Base-by-base conservation (phyloP, 208 protist species). In the Crithidia sp. region DNA sequence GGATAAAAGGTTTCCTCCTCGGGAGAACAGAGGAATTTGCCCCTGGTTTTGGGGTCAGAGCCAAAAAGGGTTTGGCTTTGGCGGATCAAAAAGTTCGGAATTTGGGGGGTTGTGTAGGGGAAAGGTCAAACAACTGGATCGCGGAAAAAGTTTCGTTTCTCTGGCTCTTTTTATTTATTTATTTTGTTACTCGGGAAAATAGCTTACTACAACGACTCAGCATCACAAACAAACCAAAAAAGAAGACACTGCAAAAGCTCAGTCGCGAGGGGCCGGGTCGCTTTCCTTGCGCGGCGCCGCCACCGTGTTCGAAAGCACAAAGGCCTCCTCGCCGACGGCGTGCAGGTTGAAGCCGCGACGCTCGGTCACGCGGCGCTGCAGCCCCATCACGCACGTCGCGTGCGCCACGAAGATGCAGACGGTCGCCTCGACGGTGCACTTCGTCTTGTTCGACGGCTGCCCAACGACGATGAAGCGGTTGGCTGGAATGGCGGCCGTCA, bases 391-490 rank as follows among this genome's bases (percentile, higher is more conserved):
- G 58, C 91, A 96, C 10, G 91, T 96, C 7, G 91, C 66, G 64
- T 96, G 88, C 2, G 82, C 65, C 55, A 96, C 89, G 14, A 87
- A 54, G 37, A 89, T 72, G 61, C 74, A 81, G 39, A 96, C 76
- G 70, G 64, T 77, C 64, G 74, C 81, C 39, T 79, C 76, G 49
- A 79, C 65, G 37, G 44, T 57, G 58, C 53, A 65, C 71, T 74
- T 83, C 17, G 67, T 56, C 44, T 69, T 84, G 36, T 60, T 28
- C 44, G 74, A 78, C 37, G 74, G 62, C 6, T 71, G 76, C 10
- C 79, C 68, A 2, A 94, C 76, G 2, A 96, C 74, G 41, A 93
- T 88, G 67, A 96, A 96, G 13, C 89, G 88, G 63, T 94, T 96
- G 36, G 72, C 77, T 6, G 91, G 91, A 49, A 96, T 84, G n/a